These are phyloP conservation scores for Pichia sp. DNA, from an alignment of 1,139 yeast genomes.

Conservation along the genomic window DNA sequence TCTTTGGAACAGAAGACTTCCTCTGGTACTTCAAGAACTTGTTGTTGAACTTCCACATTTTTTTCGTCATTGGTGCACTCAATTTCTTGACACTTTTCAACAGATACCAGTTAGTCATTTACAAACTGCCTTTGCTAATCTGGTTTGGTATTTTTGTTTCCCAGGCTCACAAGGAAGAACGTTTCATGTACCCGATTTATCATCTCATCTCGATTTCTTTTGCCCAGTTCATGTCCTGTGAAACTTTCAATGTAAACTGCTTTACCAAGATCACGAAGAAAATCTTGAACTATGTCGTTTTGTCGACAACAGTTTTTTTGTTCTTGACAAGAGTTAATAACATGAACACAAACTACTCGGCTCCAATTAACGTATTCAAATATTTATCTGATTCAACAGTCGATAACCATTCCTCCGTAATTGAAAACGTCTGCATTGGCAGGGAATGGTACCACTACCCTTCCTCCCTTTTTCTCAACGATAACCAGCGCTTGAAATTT, in stretches of 20 bases:
- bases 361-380: conserved; percentile 50
- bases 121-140: conserved; percentile 42
- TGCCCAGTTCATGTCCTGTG: conserved; percentile 41
- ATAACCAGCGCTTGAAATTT: conserved; percentile 56
- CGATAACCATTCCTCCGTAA: conserved; percentile 14
- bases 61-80: conserved; percentile 43
- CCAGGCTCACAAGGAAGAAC: conserved; percentile 92
- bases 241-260: conserved; percentile 8
- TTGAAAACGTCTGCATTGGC: conserved; percentile 71
- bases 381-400: conserved; percentile 26
- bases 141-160: conserved; percentile 66
- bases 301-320: conserved; percentile 4
- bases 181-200: conserved; percentile 84
- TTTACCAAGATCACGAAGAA: conserved; percentile 11
- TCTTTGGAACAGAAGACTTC: conserved; percentile 87
- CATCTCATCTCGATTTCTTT: conserved; percentile 64
- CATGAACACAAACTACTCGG: conserved; percentile 53
- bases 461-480: conserved; percentile 68
- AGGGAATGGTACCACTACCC: conserved; percentile 96
- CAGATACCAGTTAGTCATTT: conserved; percentile 27
- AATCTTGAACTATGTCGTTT: conserved; percentile 10
- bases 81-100: conserved; percentile 16
- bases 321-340: conserved; percentile 38
- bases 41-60: conserved; percentile 64
- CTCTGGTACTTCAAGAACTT: conserved; percentile 67